Conservation (phyloP, 495 filamentous ascomycete species). For the Articulospora tetracladia region DNA sequence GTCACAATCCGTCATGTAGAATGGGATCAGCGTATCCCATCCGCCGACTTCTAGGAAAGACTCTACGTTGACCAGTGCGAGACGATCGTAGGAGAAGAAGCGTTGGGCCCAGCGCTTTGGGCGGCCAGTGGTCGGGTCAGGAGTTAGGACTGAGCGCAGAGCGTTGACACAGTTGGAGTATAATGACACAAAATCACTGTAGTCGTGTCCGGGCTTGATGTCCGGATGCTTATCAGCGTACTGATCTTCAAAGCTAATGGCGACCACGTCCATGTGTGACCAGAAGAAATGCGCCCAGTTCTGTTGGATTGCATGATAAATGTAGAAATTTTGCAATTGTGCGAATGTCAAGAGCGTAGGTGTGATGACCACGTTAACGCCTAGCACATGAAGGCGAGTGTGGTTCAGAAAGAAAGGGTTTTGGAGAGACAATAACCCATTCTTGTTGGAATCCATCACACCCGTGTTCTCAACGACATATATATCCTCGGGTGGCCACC, state of each 20-base stretch:
- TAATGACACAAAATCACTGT: constrained; percentile 43
- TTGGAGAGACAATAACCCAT: constrained; percentile 47
- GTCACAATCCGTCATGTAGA: constrained; percentile 53
- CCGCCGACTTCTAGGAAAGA: constrained; percentile 51
- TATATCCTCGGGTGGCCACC: constrained; percentile 58
- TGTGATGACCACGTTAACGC: constrained; percentile 53
- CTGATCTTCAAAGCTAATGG: constrained; percentile 48
- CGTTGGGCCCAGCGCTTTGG: constrained; percentile 41
- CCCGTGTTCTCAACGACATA: constrained; percentile 63
- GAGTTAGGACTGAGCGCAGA: constrained; percentile 28
- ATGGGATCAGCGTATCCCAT: constrained; percentile 59
- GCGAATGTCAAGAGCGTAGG: constrained; percentile 57
- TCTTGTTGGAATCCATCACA: constrained; percentile 49
- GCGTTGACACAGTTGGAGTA: constrained; percentile 46
- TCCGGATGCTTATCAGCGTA: constrained; percentile 19
- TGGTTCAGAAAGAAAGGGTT: constrained; percentile 64
- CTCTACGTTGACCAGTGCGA: constrained; percentile 52
- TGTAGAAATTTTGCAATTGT: constrained; percentile 56
- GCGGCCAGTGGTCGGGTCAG: constrained; percentile 21
- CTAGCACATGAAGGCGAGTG: constrained; percentile 43
- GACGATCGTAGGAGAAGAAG: constrained; percentile 56
- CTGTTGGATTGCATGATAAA: constrained; percentile 40
- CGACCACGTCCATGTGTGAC: constrained; percentile 53
- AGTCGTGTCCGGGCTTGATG: constrained; percentile 29
- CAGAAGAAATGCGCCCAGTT: constrained; percentile 56